Evolutionary conservation across 805 yeast genomes (phyloP).

Genomic region (Cyberlindnera maritima): DNA sequence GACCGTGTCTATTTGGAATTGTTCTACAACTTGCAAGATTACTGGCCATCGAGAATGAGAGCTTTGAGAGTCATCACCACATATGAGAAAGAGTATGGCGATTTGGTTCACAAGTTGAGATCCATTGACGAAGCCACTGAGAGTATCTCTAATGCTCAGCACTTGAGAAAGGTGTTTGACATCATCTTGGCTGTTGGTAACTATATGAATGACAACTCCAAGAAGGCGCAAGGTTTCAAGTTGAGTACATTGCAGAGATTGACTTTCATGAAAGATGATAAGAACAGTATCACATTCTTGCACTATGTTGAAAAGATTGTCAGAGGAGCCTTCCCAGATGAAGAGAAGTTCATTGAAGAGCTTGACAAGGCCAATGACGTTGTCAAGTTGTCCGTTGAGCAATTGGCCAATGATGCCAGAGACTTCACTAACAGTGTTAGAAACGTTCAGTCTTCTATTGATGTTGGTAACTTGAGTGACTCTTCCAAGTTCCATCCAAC

Average conservation of each 20-base stretch:
- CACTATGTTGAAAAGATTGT: conserved; percentile 72
- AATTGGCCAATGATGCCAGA: conserved; percentile 54
- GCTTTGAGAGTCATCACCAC: conserved; percentile 53
- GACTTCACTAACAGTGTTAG: conserved; percentile 51
- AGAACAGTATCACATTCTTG: conserved; percentile 65
- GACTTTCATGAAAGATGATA: conserved; percentile 64
- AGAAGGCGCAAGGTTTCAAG: conserved; percentile 68
- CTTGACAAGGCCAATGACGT: conserved; percentile 49
- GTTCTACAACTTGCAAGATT: conserved; percentile 62
- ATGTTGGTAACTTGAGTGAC: conserved; percentile 65
- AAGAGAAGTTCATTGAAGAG: conserved; percentile 60
- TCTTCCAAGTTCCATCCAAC: conserved; percentile 60
- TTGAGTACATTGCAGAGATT: conserved; percentile 66
- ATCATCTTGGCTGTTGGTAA: conserved; percentile 74
- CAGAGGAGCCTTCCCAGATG: conserved; percentile 63
- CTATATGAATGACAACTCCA: conserved; percentile 71
- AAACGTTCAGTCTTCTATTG: conserved; percentile 51
- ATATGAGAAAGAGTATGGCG: conserved; percentile 65
- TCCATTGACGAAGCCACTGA: conserved; percentile 58
- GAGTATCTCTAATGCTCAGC: conserved; percentile 47
- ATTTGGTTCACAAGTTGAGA: conserved; percentile 52
- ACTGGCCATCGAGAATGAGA: conserved; percentile 72
- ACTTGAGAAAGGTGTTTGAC: conserved; percentile 56
- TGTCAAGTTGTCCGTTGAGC: conserved; percentile 62
- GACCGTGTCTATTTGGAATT: conserved; percentile 69